Evolutionary conservation across 2,329 filamentous ascomycete genomes (phyloP), one percentile per base, ranked within the genome.

Genomic region (Zymoseptoria ardabiliae): DNA sequence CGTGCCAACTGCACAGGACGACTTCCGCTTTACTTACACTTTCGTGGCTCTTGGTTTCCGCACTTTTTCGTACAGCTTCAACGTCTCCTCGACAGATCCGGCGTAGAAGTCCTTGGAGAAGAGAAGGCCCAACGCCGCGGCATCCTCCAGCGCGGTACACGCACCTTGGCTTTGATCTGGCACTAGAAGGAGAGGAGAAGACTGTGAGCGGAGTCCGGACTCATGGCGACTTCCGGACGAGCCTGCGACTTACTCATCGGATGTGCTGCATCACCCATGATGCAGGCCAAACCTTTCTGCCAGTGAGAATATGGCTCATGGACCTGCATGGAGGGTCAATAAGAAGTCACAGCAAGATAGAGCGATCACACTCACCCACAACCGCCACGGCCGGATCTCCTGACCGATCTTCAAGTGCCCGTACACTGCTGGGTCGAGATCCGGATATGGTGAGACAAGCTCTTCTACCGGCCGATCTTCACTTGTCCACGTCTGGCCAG

Each of bases 101-200:
- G 68, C 59, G 65, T 78, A 81, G 62, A 79, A 73, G 0, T 72
- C 65, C 56, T 73, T 72, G 69, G 73, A 79, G 68, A 88, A 87
- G 0, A 88, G 59, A 17, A 87, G 82, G 0, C 85, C 85, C 0
- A 88, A 70, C 0, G 83, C 83, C 0, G 82, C 85, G 0, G 84
- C 83, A 61, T 88, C 85, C 69, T 88, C 85, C 51, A 87, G 86
- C 0, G 85, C 84, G 83, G 85, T 86, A 65, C 84, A 86, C 0
- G 85, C 85, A 3, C 86, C 86, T 70, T 89, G 86, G 58, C 82
- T 85, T 69, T 88, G 86, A 67, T 89, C 80, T 1, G 85, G 85
- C 81, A 88, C 35, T 45, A 45, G 7, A 17, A n/a, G 13, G 35
- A 45, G 6, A n/a, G 35, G 6, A 4, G 2, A 17, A 45, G 17